A percentile compares a stretch with the other conserved stretches of the same genome.
Conservation (phyloP, 2,329 filamentous ascomycete genomes). For the Bipolaris gigantea region DNA sequence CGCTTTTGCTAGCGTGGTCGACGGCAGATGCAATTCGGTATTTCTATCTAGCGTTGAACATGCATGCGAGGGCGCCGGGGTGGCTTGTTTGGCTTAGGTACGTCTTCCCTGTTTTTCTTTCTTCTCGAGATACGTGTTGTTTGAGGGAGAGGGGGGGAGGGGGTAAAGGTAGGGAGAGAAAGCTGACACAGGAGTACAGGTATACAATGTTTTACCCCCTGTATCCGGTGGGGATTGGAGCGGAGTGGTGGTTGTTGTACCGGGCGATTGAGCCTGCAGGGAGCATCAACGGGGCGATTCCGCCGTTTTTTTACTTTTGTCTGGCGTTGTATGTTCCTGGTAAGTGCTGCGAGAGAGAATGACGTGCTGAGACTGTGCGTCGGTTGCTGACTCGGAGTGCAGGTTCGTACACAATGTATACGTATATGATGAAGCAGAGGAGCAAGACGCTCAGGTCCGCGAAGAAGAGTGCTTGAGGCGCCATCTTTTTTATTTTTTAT, state of each 20-base stretch:
- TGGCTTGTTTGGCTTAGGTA: slow-evolving; percentile 26
- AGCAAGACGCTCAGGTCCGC: slow-evolving; percentile 19
- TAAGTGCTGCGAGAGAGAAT: slow-evolving; percentile 3
- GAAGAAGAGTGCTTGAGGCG: neutral
- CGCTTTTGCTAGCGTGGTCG: slow-evolving; percentile 27
- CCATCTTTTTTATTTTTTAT: neutral
- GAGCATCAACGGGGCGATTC: slow-evolving; percentile 14
- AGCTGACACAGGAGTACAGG: neutral
- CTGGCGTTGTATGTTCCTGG: slow-evolving; percentile 29
- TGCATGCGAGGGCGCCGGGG: slow-evolving; percentile 20
- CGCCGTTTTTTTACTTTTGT: slow-evolving; percentile 24
- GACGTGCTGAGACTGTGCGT: too few relatives aligned
- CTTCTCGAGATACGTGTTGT: neutral
- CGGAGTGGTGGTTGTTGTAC: slow-evolving; percentile 34
- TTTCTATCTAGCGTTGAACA: slow-evolving; percentile 25
- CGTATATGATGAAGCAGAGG: slow-evolving; percentile 34
- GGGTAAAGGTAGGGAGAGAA: too few relatives aligned
- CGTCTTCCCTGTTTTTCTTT: neutral
- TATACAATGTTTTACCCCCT: slow-evolving; percentile 31
- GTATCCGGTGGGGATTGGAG: slow-evolving; percentile 33
- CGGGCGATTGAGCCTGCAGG: slow-evolving; percentile 15
- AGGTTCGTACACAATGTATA: slow-evolving; percentile 34
- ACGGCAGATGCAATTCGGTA: slow-evolving; percentile 28
- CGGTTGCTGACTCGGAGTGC: slow-evolving; percentile 1
- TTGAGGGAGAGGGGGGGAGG: neutral